Evolutionary conservation across 2,329 filamentous ascomycete genomes (phyloP).

Genomic region (Ambrosiella xylebori): DNA sequence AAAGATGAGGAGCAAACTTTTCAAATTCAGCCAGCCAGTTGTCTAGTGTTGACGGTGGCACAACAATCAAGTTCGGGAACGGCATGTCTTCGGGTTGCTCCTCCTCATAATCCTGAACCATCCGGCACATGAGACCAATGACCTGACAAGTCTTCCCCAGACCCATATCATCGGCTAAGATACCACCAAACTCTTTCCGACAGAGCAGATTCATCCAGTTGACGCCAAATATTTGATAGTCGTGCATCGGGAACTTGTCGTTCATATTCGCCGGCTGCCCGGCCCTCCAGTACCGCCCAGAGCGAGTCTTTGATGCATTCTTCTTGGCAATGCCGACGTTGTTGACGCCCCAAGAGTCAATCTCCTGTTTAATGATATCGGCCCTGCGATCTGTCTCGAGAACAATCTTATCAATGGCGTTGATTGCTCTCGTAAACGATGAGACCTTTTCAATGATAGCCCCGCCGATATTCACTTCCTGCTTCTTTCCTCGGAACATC

Average conservation of each 20-base stretch:
- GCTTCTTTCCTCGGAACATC: constrained; percentile 22
- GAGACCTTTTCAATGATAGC: constrained; percentile 34
- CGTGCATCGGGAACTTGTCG: constrained; percentile 61
- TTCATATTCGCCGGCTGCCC: constrained; percentile 64
- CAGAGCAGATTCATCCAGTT: constrained; percentile 88
- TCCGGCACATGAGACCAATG: constrained; percentile 73
- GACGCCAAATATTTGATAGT: constrained; percentile 84
- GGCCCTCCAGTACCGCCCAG: constrained; percentile 6
- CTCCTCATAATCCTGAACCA: constrained; percentile 46
- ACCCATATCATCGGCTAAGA: constrained; percentile 95
- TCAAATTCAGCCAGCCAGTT: constrained; percentile 91
- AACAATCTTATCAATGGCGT: constrained; percentile 70
- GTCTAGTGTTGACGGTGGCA: constrained; percentile 82
- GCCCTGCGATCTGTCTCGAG: constrained; percentile 57
- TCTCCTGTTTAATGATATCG: constrained; percentile 31
- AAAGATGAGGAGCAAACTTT: constrained; percentile 63
- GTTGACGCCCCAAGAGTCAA: constrained; percentile 33
- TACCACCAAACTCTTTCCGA: constrained; percentile 63
- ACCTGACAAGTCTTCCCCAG: constrained; percentile 94
- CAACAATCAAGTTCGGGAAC: constrained; percentile 69
- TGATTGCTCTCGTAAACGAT: constrained; percentile 64
- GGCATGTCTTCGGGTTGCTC: constrained; percentile 23
- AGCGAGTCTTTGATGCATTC: neutral
- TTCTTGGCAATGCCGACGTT: constrained; percentile 23
- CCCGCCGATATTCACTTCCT: constrained; percentile 33